Base-by-base conservation (phyloP, 202 grass and related monocot species). In the Panicum virgatum region DNA sequence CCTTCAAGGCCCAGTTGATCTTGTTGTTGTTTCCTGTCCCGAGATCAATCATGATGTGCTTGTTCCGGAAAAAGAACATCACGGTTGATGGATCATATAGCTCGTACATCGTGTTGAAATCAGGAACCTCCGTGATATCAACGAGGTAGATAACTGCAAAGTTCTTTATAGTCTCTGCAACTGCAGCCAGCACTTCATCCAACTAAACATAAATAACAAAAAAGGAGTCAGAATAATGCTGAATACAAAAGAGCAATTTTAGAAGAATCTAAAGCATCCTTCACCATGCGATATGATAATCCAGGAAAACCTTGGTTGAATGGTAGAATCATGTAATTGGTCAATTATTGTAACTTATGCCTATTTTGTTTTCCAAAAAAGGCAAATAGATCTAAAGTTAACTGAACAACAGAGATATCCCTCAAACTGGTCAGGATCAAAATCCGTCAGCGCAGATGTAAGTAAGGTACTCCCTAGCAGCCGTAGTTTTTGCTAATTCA, bases 21-120 rank as follows among this genome's bases (percentile, higher is more conserved):
- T 94, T 94, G 73, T 94, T 94, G 67, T 94, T 94, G 74, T 94
- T 94, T 66, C 92, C 92, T 8, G 86, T 94, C 23, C 92, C 92
- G 26, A 94, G 84, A 80, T 94, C 92, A 38, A 94, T 94, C 92
- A 91, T 94, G 78, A 94, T 94, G 51, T 89, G 92, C 62, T 94
- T 94, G 84, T 91, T 94, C 32, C 89, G 76, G 78, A 94, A 94
- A 68, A 94, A 94, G 78, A 94, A 94, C 89, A 94, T 94, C 60
- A 91, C 79, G 0, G 92, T 91, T 3, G 92, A 94, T 0, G 89
- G 89, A 74, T 94, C 92, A 36, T 94, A 94, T 37, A 94, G 74
- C 73, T 94, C 92, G 11, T 94, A 94, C 92, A 94, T 91, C 38
- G 92, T 91, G 69, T 94, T 94, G 61, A 94, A 91, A 68, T 94